Base-by-base conservation (phyloP, 192 early-diverging fungal species). In the Phycomyces blakesleeanus region DNA sequence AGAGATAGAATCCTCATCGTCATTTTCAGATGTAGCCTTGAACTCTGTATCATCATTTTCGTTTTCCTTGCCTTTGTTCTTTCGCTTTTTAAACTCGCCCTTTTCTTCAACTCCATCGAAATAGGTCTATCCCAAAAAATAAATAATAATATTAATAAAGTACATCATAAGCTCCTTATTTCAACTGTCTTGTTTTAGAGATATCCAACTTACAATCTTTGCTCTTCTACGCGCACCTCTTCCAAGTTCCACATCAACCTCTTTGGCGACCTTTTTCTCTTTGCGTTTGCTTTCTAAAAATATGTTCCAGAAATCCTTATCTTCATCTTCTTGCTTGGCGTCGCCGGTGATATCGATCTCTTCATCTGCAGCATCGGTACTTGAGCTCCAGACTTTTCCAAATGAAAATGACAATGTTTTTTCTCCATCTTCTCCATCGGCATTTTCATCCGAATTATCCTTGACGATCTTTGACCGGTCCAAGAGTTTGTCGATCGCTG, bases 401-500 rank as follows among this genome's bases (percentile, higher is more conserved):
- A 54, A 63, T 21, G 61, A 63, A 41, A 63, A 63, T 9, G 51
- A 52, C 11, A 53, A 8, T 16, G 38, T 20, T 1, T 61, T 51
- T 37, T 27, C 49, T 38, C 20, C 34, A n/a, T 24, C 8, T 3
- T 53, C 38, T n/a, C 37, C 51, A 63, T n/a, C n/a, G n/a, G 22
- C 61, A 7, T 53, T 14, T n/a, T 42, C 16, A 9, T 63, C 51
- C 16, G 26, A n/a, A 1, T 50, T 38, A 41, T 10, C 16, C 16
- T 53, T 9, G 8, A n/a, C 50, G 26, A 52, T 52, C 27, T 54
- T 24, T 16, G 51, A 27, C 11, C 85, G 79, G 51, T 89, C 84
- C 7, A 91, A 69, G 12, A 89, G 69, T 9, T 76, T 74, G 8
- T 87, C 86, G 37, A 89, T 74, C 20, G 73, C 80, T 16, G 76